phyloP scores from a whole-genome alignment of 345 rosid species.

The Excoecaria agallocha region DNA sequence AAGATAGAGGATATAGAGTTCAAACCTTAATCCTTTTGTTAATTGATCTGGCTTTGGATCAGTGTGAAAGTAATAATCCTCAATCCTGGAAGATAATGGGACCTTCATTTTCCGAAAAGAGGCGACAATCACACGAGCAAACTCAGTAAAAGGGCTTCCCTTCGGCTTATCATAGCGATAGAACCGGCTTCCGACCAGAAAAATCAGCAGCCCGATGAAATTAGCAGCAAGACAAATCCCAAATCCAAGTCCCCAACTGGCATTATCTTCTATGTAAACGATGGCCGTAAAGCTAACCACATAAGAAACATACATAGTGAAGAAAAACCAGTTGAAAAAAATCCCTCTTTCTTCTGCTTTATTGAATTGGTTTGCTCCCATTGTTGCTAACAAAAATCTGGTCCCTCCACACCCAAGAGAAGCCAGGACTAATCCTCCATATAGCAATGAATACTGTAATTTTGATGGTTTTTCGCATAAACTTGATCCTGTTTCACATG shows the following conservation, averaged over 20 bases:
- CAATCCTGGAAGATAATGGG: slow-evolving; percentile 20
- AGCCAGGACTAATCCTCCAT: slow-evolving; percentile 33
- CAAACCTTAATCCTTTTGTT: too few relatives aligned
- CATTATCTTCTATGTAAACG: slow-evolving; percentile 37
- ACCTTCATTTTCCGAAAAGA: slow-evolving; percentile 36
- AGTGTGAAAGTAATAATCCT: slow-evolving; percentile 35
- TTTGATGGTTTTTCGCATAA: slow-evolving; percentile 35
- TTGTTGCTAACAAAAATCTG: slow-evolving; percentile 32
- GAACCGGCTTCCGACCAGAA: slow-evolving; percentile 37
- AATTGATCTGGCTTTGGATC: neutral
- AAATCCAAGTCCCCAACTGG: slow-evolving; percentile 52
- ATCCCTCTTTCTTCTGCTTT: neutral
- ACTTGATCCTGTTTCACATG: slow-evolving; percentile 26
- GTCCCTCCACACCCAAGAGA: slow-evolving; percentile 36
- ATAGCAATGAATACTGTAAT: slow-evolving; percentile 38
- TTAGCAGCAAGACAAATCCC: slow-evolving; percentile 32
- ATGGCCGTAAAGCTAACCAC: neutral
- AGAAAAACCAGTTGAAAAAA: slow-evolving; percentile 11
- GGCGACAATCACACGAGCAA: slow-evolving; percentile 43
- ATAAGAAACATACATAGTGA: slow-evolving; percentile 21
- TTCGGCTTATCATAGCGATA: slow-evolving; percentile 14
- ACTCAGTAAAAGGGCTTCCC: neutral
- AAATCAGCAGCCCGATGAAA: slow-evolving; percentile 30
- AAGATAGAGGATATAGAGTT: too few relatives aligned
- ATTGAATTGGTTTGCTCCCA: slow-evolving; percentile 28